Evolutionary conservation across 192 early-diverging fungal genomes (phyloP).

Genomic region (Radiomyces spectabilis): DNA sequence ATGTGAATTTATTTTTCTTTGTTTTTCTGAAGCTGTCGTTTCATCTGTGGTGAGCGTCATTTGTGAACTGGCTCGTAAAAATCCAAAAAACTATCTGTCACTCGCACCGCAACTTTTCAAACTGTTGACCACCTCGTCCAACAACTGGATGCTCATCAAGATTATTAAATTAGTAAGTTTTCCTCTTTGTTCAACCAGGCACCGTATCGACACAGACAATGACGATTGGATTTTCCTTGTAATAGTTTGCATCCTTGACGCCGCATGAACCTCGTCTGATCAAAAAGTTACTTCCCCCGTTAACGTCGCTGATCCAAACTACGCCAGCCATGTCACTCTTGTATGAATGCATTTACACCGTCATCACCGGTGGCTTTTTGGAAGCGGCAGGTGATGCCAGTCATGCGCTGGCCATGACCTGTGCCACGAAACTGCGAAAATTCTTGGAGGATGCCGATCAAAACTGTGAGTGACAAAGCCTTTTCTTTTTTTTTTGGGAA

Average conservation of each 20-base stretch:
- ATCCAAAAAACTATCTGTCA: conserved; percentile 89
- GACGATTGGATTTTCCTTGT: too few species aligned
- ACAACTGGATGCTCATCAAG: conserved; percentile 99
- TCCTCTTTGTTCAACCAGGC: neutral
- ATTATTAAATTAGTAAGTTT: conserved; percentile 88
- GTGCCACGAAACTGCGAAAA: conserved; percentile 69
- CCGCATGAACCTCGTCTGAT: conserved; percentile 90
- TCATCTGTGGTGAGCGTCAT: conserved; percentile 91
- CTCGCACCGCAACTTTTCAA: conserved; percentile 93
- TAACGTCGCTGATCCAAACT: conserved; percentile 77
- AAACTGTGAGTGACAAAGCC: conserved; percentile 59
- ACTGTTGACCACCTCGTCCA: conserved; percentile 78
- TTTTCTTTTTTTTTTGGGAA: neutral
- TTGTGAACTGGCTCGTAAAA: conserved; percentile 89
- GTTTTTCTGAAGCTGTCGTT: conserved; percentile 63
- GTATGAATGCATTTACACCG: conserved; percentile 97
- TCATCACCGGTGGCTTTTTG: conserved; percentile 86
- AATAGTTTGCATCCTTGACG: conserved; percentile 82
- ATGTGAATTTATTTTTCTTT: conserved; percentile 6
- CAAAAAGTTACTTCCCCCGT: conserved; percentile 79
- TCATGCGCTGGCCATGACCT: conserved; percentile 68
- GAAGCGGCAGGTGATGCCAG: conserved; percentile 45
- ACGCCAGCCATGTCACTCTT: conserved; percentile 93
- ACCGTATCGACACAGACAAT: too few species aligned
- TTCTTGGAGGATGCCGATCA: conserved; percentile 88